Percentiles rank a stretch among this genome's conserved stretches.
Evolutionary conservation across 2,329 filamentous ascomycete genomes (phyloP).

Genomic region (Periconia sp.): DNA sequence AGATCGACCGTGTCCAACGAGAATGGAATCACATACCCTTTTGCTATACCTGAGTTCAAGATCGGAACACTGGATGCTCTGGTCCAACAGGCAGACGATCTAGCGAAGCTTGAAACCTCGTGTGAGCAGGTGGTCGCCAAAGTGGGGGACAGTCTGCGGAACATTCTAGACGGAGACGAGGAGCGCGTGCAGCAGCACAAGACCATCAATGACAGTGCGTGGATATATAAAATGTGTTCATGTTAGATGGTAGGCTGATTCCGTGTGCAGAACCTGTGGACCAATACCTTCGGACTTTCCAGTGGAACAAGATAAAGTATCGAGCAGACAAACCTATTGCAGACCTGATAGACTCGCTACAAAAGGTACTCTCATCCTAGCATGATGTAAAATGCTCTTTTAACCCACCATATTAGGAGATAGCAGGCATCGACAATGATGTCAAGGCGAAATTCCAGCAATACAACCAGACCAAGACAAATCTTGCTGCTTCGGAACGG

Average conservation of each 20-base stretch:
- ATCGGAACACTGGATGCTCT: conserved; percentile 95
- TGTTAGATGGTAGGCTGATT: conserved; percentile 10
- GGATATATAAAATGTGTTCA: not conserved
- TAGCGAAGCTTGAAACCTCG: conserved; percentile 81
- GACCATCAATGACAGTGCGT: conserved; percentile 85
- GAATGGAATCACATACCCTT: conserved; percentile 76
- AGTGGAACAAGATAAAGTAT: conserved; percentile 98
- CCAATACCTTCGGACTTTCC: conserved; percentile 85
- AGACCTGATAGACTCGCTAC: conserved; percentile 84
- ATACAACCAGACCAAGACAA: conserved; percentile 90
- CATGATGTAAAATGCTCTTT: not conserved
- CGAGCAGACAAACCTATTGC: conserved; percentile 87
- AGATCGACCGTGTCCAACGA: conserved; percentile 74
- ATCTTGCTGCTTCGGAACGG: conserved; percentile 78
- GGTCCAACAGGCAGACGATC: conserved; percentile 94
- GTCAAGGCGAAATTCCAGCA: conserved; percentile 93
- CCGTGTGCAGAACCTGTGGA: conserved; percentile 81
- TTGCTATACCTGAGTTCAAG: conserved; percentile 92
- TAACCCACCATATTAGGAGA: conserved; percentile 67
- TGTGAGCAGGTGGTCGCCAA: conserved; percentile 86
- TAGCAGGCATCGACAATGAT: conserved; percentile 91
- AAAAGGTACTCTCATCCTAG: conserved; percentile 67
- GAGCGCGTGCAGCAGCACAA: conserved; percentile 85
- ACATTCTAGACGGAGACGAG: conserved; percentile 83
- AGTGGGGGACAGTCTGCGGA: conserved; percentile 83